These are phyloP conservation scores for Pythium coloratum DNA, from an alignment of 352 stramenopile genomes.

Conservation along the genomic window DNA sequence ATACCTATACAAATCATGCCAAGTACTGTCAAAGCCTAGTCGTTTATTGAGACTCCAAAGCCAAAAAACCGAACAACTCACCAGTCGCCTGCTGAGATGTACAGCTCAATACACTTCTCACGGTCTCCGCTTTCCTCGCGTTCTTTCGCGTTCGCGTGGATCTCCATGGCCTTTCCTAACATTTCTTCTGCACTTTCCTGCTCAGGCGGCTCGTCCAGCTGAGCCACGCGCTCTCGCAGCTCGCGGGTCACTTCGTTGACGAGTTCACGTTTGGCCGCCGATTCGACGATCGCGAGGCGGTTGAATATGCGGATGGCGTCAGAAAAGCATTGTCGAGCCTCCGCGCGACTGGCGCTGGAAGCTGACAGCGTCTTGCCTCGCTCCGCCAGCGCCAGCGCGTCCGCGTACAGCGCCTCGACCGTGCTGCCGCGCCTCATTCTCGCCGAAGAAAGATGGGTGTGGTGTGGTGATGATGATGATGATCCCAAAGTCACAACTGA, in stretches of 20 bases:
- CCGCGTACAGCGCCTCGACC: conserved; percentile 64
- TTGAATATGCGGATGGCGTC: conserved; percentile 62
- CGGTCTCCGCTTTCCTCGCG: conserved; percentile 15
- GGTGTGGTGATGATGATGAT: background rate
- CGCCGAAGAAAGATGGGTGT: background rate
- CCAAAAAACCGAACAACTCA: conserved; percentile 26
- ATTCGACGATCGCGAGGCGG: conserved; percentile 74
- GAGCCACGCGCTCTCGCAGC: conserved; percentile 43
- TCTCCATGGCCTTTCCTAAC: conserved; percentile 23
- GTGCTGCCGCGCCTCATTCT: conserved; percentile 23
- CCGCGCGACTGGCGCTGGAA: background rate
- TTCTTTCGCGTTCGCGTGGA: conserved; percentile 20
- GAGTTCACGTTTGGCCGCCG: conserved; percentile 60
- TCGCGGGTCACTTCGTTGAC: conserved; percentile 57
- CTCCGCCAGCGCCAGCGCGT: conserved; percentile 59
- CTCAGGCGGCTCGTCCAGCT: conserved; percentile 38
- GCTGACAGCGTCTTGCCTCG: conserved; percentile 35
- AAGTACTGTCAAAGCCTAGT: background rate
- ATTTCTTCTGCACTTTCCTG: conserved; percentile 9
- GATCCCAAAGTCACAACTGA: background rate
- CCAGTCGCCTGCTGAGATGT: conserved; percentile 49
- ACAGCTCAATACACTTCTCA: conserved; percentile 39
- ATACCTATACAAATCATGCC: conserved; percentile 32
- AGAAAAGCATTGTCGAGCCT: conserved; percentile 47
- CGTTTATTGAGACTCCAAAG: background rate